Evolutionary conservation across 257 asterid species (phyloP).

Genomic region (Nicotiana benthamiana): DNA sequence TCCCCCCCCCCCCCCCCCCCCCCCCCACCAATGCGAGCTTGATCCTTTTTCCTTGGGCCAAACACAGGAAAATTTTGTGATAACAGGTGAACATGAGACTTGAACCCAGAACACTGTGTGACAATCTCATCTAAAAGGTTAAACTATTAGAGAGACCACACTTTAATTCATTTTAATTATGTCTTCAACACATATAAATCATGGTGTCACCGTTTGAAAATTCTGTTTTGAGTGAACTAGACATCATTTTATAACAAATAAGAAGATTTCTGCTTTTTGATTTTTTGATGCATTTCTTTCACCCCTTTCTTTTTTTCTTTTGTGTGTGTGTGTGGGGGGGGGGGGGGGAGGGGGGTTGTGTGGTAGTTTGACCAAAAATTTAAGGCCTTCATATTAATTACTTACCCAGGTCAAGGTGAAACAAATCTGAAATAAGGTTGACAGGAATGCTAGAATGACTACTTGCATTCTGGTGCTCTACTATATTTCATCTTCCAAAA

Average conservation of each 20-base stretch:
- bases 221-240: background rate
- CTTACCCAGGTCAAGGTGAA: too few species aligned
- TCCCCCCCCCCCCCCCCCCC: too few species aligned
- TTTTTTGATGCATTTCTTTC: background rate
- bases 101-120: background rate
- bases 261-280: background rate
- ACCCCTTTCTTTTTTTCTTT: background rate
- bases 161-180: too few species aligned
- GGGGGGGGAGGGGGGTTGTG: too few species aligned
- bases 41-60: background rate
- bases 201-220: background rate
- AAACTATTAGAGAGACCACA: background rate
- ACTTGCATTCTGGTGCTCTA: too few species aligned
- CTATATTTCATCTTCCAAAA: too few species aligned
- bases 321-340: too few species aligned
- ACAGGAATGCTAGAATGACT: too few species aligned
- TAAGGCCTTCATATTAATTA: too few species aligned
- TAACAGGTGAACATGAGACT: background rate
- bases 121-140: background rate
- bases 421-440: too few species aligned
- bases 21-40: background rate
- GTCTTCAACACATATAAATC: background rate
- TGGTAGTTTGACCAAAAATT: too few species aligned
- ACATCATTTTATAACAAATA: background rate
- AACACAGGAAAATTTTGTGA: background rate